A percentile compares a stretch with the other conserved stretches of the same genome.
phyloP scores from a whole-genome alignment of 495 filamentous ascomycete genomes.

The Lepraria neglecta region DNA sequence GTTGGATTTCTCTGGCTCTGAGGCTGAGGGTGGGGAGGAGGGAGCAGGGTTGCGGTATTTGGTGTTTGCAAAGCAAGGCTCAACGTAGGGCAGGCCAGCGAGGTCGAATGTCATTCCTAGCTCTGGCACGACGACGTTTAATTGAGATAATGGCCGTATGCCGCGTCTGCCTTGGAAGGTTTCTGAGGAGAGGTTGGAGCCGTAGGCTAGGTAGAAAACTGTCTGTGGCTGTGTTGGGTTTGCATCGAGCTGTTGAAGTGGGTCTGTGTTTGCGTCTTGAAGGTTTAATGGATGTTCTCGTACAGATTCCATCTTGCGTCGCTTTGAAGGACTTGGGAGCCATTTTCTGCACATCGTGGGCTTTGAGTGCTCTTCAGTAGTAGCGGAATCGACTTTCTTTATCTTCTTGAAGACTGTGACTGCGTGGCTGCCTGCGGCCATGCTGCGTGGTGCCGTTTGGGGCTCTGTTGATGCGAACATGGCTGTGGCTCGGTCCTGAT shows the following conservation, averaged over 20 bases:
- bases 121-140: constrained; percentile 73
- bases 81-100: constrained; percentile 74
- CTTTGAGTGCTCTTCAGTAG: background rate
- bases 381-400: background rate
- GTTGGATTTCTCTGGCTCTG: constrained; percentile 36
- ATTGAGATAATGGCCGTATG: constrained; percentile 68
- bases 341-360: background rate
- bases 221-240: constrained; percentile 37
- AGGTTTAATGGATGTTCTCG: constrained; percentile 16
- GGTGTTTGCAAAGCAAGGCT: constrained; percentile 90
- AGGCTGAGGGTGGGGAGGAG: background rate
- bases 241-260: background rate
- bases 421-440: background rate
- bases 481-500: background rate
- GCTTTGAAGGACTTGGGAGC: constrained; percentile 8
- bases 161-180: constrained; percentile 70
- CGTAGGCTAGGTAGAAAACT: constrained; percentile 89
- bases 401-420: constrained; percentile 4
- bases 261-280: background rate
- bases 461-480: constrained; percentile 6
- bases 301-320: constrained; percentile 14
- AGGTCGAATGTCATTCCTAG: constrained; percentile 78
- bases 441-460: background rate
- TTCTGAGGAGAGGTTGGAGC: constrained; percentile 73
- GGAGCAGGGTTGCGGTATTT: constrained; percentile 40